phyloP scores from a whole-genome alignment of 1,284 basidiomycete species.

The Dichomitus squalens region DNA sequence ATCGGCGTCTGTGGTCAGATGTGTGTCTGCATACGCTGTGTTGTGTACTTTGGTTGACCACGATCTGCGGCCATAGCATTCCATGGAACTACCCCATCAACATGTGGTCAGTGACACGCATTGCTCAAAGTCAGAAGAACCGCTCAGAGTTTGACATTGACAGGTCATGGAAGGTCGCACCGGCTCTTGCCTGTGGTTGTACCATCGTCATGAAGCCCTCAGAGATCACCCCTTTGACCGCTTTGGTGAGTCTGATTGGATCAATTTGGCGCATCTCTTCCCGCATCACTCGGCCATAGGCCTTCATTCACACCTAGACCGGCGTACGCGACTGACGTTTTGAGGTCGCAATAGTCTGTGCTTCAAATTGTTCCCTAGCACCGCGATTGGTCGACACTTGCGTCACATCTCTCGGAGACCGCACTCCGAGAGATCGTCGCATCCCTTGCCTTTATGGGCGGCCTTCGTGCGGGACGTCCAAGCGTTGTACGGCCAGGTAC shows the following conservation, averaged over 20 bases:
- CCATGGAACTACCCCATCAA: constrained; percentile 93
- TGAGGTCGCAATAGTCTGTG: too few species aligned
- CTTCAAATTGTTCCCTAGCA: background rate
- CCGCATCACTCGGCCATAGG: too few species aligned
- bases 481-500: background rate
- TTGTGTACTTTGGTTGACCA: background rate
- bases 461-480: background rate
- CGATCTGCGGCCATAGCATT: constrained; percentile 53
- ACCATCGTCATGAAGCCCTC: constrained; percentile 93
- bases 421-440: background rate
- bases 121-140: background rate
- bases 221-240: constrained; percentile 89
- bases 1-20: constrained; percentile 94
- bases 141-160: background rate
- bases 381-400: background rate
- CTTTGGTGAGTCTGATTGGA: constrained; percentile 68
- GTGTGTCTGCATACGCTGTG: constrained; percentile 43
- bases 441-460: background rate
- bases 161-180: constrained; percentile 90
- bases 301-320: too few species aligned
- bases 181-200: constrained; percentile 87
- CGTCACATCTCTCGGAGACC: background rate
- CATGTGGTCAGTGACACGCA: constrained; percentile 66
- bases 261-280: too few species aligned
- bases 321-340: too few species aligned